phyloP scores from a whole-genome alignment of 495 filamentous ascomycete species.

The Penicillium ucsense region DNA sequence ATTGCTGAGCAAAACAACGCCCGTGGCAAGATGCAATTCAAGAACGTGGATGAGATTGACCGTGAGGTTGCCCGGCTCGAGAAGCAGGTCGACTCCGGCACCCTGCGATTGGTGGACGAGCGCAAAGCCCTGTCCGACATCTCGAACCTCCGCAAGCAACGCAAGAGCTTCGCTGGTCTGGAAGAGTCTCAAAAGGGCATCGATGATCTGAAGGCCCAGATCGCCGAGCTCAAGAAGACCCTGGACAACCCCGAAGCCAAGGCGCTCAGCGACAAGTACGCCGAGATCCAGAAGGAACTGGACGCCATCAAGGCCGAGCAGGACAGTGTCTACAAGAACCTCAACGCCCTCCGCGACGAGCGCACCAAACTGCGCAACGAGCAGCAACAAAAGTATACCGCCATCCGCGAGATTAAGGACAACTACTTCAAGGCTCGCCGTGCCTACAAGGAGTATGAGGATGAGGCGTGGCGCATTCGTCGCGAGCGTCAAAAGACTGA shows the following conservation, averaged over 20 bases:
- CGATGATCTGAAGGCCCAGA: constrained; percentile 71
- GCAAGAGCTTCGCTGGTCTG: constrained; percentile 79
- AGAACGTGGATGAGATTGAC: constrained; percentile 80
- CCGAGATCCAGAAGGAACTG: constrained; percentile 71
- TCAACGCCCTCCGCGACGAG: constrained; percentile 82
- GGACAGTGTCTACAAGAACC: constrained; percentile 74
- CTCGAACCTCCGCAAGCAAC: constrained; percentile 70
- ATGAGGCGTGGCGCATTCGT: constrained; percentile 59
- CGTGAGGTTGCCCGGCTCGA: constrained; percentile 69
- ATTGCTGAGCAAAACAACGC: constrained; percentile 79
- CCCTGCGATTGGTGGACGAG: constrained; percentile 91
- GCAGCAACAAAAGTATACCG: constrained; percentile 73
- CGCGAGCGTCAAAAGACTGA: constrained; percentile 73
- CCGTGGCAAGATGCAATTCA: constrained; percentile 66
- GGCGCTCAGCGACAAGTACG: constrained; percentile 75
- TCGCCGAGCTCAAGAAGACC: constrained; percentile 72
- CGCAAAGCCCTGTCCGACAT: constrained; percentile 84
- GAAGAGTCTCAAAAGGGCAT: constrained; percentile 77
- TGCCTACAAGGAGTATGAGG: constrained; percentile 71
- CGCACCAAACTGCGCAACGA: constrained; percentile 68
- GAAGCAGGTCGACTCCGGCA: constrained; percentile 72
- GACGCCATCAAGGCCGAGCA: constrained; percentile 84
- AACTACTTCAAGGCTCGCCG: constrained; percentile 67
- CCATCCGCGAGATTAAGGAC: constrained; percentile 77
- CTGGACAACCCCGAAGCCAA: constrained; percentile 90